phyloP scores from a whole-genome alignment of 345 rosid species.

The Kernera saxatilis region DNA sequence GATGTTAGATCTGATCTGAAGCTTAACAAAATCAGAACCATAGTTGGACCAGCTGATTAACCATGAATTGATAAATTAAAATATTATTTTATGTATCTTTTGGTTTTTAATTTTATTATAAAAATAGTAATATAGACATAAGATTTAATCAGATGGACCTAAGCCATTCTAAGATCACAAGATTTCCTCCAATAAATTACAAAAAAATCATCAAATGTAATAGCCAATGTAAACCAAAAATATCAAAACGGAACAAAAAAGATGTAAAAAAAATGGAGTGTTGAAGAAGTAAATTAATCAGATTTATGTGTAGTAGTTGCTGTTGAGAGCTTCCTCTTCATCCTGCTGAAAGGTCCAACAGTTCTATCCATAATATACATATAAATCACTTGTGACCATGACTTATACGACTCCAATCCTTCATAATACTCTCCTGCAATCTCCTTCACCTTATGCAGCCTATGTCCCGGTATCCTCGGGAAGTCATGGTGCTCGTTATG shows the following conservation, averaged over 20 bases:
- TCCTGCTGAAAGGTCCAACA: constrained; percentile 71
- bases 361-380: constrained; percentile 71
- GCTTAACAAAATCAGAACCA: too few species aligned
- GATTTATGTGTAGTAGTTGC: constrained; percentile 11
- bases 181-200: not conserved
- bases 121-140: too few species aligned
- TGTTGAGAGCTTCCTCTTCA: constrained; percentile 64
- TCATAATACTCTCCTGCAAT: constrained; percentile 78
- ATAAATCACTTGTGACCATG: constrained; percentile 89
- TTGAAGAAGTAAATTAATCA: not conserved
- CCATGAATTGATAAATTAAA: too few species aligned
- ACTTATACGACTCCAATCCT: constrained; percentile 50
- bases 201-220: constrained; percentile 2
- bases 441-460: constrained; percentile 78
- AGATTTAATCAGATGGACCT: too few species aligned
- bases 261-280: not conserved
- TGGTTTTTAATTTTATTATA: too few species aligned
- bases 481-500: constrained; percentile 96
- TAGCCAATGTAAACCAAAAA: not conserved
- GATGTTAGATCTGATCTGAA: too few species aligned
- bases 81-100: too few species aligned
- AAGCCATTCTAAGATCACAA: not conserved
- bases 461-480: constrained; percentile 79
- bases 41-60: too few species aligned
- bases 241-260: not conserved